Base-by-base conservation (phyloP, 2,329 filamentous ascomycete species). In the Penicillium sp. region DNA sequence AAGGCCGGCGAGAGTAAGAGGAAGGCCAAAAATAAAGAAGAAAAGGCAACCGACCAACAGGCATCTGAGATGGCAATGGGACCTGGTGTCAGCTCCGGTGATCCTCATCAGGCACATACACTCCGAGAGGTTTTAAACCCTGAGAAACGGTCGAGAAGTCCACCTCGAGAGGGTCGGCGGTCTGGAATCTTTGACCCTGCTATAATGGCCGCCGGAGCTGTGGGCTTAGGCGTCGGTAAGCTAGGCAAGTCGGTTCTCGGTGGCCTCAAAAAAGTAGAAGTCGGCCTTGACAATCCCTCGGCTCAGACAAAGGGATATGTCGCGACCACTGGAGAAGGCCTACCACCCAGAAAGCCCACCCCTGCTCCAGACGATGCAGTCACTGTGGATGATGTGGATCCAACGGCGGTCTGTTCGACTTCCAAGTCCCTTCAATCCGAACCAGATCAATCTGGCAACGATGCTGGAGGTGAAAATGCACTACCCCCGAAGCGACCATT, bases 41-140 rank as follows among this genome's bases (percentile, higher is more conserved):
- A 74, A 41, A 67, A 74, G 0, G 46, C 69, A 4, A 74, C 74
- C 60, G 64, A 77, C 37, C 71, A 66, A 28, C 62, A 48, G 64
- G 72, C 36, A 52, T 63, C 36, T 45, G 67, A 26, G 60, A 70
- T 53, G 56, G 75, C 51, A 13, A 61, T 71, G 44, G 67, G 69
- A 7, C 61, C 69, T 22, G 76, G 76, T 39, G 56, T 74, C 26
- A 76, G 71, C 50, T 72, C 74, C 18, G 75, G 75, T 44, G 68
- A 79, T 45, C 76, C 76, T 23, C 74, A 79, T 51, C 68, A 79
- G 51, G 68, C 71, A 31, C 71, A 73, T 39, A 72, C 72, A 6
- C 47, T 75, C n/a, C 61, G 65, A 27, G 62, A 72, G 22, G 60
- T 68, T 22, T 50, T 74, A 13, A 57, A 67, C 25, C 51, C 54